Conservation (phyloP, 139 green algal genomes). For the Chlorella sp. region DNA sequence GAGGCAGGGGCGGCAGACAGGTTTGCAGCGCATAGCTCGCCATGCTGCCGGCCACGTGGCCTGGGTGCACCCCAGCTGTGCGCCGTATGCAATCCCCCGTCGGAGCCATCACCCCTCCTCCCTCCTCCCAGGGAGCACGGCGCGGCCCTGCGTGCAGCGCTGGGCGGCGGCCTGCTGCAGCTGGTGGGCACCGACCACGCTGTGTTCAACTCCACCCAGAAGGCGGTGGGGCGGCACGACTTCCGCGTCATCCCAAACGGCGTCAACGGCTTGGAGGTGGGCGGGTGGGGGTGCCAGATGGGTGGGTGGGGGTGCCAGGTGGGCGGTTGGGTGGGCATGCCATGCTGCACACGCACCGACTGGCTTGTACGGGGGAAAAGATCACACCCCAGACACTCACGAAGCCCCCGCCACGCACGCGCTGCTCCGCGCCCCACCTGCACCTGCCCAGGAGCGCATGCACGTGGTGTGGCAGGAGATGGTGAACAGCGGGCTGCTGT, state of each 20-base stretch:
- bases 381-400: too few relatives aligned
- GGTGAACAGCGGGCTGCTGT: constrained; percentile 79
- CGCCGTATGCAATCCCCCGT: too few relatives aligned
- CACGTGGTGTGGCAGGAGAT: constrained; percentile 89
- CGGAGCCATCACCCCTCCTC: neutral
- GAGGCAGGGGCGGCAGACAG: neutral
- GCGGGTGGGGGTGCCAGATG: neutral
- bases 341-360: too few relatives aligned
- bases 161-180: constrained; percentile 55
- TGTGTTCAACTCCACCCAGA: constrained; percentile 94
- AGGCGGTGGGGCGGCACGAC: constrained; percentile 80
- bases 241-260: constrained; percentile 96
- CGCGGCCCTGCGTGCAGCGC: constrained; percentile 31
- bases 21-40: too few relatives aligned
- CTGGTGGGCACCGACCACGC: constrained; percentile 92
- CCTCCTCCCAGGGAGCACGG: constrained; percentile 45
- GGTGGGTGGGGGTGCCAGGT: neutral
- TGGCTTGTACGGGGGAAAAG: too few relatives aligned
- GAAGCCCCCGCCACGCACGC: neutral
- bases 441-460: constrained; percentile 59
- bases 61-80: too few relatives aligned
- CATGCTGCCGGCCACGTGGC: neutral
- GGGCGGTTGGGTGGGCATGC: neutral
- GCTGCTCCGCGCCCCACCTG: neutral
- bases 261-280: constrained; percentile 93